These are phyloP conservation scores for Ophiocordyceps camponoti-saundersi DNA, from an alignment of 2,329 filamentous ascomycete genomes.

Conservation along the genomic window DNA sequence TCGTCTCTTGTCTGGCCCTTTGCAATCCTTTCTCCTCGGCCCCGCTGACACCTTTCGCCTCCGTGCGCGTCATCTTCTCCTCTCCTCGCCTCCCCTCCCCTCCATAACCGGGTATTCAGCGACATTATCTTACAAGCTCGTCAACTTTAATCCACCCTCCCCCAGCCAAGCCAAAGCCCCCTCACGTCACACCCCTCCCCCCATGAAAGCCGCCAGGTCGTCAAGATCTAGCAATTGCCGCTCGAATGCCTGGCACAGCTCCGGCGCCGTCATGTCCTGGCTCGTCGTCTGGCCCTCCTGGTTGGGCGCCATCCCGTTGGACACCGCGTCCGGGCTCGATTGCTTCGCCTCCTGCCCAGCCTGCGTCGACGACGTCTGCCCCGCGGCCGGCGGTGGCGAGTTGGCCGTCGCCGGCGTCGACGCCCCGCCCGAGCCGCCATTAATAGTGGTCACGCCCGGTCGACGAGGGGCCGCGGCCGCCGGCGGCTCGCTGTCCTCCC, in stretches of 20 bases:
- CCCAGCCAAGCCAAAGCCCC: too few relatives aligned
- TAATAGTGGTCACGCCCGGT: constrained; percentile 40
- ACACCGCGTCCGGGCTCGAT: constrained; percentile 13
- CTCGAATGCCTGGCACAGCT: constrained; percentile 42
- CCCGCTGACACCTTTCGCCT: not conserved
- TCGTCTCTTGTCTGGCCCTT: not conserved
- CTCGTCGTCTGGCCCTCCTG: constrained; percentile 18
- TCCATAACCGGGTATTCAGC: not conserved
- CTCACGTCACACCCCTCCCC: constrained; percentile 33
- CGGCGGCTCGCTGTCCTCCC: constrained; percentile 36
- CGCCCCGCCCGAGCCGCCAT: constrained; percentile 33
- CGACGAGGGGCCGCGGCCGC: constrained; percentile 25
- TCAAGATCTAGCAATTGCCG: constrained; percentile 42
- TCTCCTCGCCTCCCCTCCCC: not conserved
- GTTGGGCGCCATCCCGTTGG: constrained; percentile 13
- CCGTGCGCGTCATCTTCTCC: too few relatives aligned
- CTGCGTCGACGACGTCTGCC: constrained; percentile 9
- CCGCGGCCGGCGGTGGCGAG: constrained; percentile 21
- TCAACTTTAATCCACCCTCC: too few relatives aligned
- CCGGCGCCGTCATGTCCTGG: constrained; percentile 39
- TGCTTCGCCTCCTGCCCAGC: constrained; percentile 18
- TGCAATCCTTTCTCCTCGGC: not conserved
- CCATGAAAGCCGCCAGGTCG: constrained; percentile 45
- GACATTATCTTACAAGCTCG: too few relatives aligned
- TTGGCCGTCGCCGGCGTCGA: constrained; percentile 27